Conservation (phyloP, 2,329 filamentous ascomycete genomes). For the Gliomastix tumulicola region DNA sequence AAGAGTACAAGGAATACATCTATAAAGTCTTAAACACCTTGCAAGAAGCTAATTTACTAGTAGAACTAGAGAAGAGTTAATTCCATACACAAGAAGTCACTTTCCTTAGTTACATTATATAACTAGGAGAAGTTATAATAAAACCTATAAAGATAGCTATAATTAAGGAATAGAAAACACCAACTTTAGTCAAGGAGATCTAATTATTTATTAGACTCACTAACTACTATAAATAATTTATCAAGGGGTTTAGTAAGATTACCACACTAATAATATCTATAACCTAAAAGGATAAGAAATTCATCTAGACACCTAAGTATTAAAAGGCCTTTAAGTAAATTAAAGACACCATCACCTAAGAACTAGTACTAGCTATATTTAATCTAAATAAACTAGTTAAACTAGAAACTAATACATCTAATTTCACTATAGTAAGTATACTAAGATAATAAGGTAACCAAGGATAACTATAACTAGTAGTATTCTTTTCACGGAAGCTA, state of each 20-base stretch:
- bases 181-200: background rate
- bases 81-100: background rate
- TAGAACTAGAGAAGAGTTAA: background rate
- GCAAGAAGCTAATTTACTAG: background rate
- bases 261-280: slow-evolving; percentile 1
- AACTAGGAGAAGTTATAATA: background rate
- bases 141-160: no score
- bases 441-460: no score
- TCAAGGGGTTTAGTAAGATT: no score
- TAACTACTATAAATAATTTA: background rate
- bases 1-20: no score
- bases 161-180: background rate
- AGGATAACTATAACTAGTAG: no score
- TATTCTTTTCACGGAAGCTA: no score
- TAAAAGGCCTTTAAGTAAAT: no score
- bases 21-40: background rate
- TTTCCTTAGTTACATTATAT: background rate
- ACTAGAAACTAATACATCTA: background rate
- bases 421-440: no score
- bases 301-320: background rate
- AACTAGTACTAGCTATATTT: slow-evolving; percentile 2
- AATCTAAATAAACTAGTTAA: no score
- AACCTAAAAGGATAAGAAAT: background rate
- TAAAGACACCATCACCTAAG: no score
- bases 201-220: background rate